phyloP scores from a whole-genome alignment of 305 asterid genomes.

The Plantago coronopus region DNA sequence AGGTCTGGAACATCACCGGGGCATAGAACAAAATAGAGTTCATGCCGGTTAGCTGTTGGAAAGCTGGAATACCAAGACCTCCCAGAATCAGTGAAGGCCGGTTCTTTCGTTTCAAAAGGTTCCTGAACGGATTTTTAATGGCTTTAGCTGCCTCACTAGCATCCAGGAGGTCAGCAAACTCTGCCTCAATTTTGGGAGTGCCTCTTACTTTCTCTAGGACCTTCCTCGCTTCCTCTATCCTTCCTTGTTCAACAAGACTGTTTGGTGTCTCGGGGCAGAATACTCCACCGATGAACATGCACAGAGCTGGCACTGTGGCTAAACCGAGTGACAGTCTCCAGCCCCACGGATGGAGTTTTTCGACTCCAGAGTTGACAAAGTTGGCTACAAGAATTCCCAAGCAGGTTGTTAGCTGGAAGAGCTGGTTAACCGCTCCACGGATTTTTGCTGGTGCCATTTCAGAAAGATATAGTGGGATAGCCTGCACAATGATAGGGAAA shows the following conservation, averaged over 20 bases:
- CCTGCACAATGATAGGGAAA: constrained; percentile 30
- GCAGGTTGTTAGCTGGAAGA: constrained; percentile 64
- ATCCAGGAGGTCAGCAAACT: constrained; percentile 58
- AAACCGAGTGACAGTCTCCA: constrained; percentile 76
- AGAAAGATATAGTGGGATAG: constrained; percentile 73
- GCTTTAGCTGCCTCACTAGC: constrained; percentile 70
- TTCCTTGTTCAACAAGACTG: constrained; percentile 73
- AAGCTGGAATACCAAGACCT: constrained; percentile 72
- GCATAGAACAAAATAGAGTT: constrained; percentile 76
- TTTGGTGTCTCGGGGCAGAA: constrained; percentile 81
- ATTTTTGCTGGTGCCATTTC: constrained; percentile 84
- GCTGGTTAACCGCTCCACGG: constrained; percentile 70
- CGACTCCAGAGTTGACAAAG: constrained; percentile 56
- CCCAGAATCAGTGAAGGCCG: constrained; percentile 66
- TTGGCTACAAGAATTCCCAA: constrained; percentile 54
- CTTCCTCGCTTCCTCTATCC: constrained; percentile 45
- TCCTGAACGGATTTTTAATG: constrained; percentile 61
- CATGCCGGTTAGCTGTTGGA: constrained; percentile 76
- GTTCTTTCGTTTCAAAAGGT: constrained; percentile 52
- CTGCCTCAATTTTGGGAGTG: constrained; percentile 63
- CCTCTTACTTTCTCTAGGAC: constrained; percentile 63
- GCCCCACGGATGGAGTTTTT: constrained; percentile 70
- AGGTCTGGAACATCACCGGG: constrained; percentile 71
- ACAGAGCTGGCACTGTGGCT: constrained; percentile 64
- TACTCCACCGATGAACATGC: constrained; percentile 67